Percentiles rank a stretch among this genome's conserved stretches.
phyloP scores from a whole-genome alignment of 148 eudicot species.

The Vaccinium darrowii region DNA sequence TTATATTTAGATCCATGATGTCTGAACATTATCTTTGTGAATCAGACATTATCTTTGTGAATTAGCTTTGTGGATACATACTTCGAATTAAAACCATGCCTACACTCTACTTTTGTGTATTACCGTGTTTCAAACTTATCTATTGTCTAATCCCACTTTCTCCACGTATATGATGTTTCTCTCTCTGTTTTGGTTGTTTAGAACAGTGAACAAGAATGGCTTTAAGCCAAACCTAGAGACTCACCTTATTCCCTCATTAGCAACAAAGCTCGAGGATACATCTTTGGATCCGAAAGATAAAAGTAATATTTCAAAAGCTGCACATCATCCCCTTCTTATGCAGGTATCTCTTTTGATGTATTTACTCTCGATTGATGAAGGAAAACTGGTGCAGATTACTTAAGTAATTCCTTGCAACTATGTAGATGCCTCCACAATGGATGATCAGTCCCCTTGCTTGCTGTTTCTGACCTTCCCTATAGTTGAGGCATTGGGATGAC shows the following conservation, averaged over 20 bases:
- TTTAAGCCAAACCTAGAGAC: constrained; percentile 97
- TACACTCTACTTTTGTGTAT: background rate
- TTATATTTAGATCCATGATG: background rate
- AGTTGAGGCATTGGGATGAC: constrained; percentile 2
- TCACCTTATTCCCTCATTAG: constrained; percentile 78
- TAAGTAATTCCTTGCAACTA: background rate
- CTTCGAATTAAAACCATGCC: background rate
- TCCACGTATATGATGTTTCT: background rate
- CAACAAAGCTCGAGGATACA: constrained; percentile 55
- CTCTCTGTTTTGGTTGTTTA: constrained; percentile 30
- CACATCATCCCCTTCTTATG: constrained; percentile 84
- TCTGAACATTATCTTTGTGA: background rate
- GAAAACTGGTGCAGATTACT: background rate
- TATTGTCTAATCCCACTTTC: background rate
- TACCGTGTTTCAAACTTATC: background rate
- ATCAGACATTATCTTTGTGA: no score
- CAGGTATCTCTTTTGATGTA: constrained; percentile 45
- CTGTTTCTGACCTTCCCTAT: background rate
- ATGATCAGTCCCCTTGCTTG: constrained; percentile 1
- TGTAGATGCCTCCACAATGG: background rate
- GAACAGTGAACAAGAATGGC: constrained; percentile 89
- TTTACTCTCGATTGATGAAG: background rate
- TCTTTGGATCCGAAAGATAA: constrained; percentile 49
- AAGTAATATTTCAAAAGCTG: constrained; percentile 42
- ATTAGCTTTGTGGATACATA: background rate